phyloP scores from a whole-genome alignment of 2,329 filamentous ascomycete species.

The Paraconiothyrium sp. region DNA sequence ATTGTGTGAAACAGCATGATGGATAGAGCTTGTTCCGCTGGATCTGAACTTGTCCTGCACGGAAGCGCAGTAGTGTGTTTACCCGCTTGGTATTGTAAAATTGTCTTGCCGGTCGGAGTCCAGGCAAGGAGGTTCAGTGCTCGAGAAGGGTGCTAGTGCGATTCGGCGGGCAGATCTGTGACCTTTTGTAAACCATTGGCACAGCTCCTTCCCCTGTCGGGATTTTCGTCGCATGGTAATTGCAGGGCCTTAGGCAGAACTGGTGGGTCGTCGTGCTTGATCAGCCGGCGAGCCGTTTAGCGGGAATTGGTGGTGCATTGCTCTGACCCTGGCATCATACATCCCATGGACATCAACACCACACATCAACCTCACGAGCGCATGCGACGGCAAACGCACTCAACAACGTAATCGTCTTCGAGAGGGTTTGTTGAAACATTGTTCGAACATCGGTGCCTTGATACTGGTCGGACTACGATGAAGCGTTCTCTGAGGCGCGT shows the following conservation, averaged over 20 bases:
- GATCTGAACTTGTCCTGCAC: slow-evolving; percentile 5
- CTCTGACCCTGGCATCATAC: slow-evolving; percentile 16
- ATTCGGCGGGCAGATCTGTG: slow-evolving; percentile 31
- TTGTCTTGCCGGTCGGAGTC: slow-evolving; percentile 29
- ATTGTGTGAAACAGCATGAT: slow-evolving; percentile 14
- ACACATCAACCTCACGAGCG: neutral
- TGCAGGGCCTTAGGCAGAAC: slow-evolving; percentile 33
- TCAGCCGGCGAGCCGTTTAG: slow-evolving; percentile 30
- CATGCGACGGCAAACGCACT: neutral
- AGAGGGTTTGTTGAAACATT: slow-evolving; percentile 14
- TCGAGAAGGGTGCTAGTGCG: slow-evolving; percentile 5
- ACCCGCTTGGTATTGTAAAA: slow-evolving; percentile 29
- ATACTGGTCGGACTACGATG: neutral
- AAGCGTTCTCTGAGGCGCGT: slow-evolving; percentile 7
- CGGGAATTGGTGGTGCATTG: slow-evolving; percentile 27
- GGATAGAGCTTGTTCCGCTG: slow-evolving; percentile 16
- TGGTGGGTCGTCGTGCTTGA: slow-evolving; percentile 25
- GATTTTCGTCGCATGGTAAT: slow-evolving; percentile 2
- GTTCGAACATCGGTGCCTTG: slow-evolving; percentile 13
- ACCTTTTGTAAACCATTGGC: slow-evolving; percentile 27
- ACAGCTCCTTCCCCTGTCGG: slow-evolving; percentile 25
- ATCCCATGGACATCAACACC: neutral
- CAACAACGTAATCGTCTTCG: neutral
- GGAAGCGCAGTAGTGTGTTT: slow-evolving; percentile 27
- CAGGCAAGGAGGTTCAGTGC: slow-evolving; percentile 19